These are phyloP conservation scores for Ophiostoma fasciatum DNA, from an alignment of 2,329 filamentous ascomycete genomes.

Conservation along the genomic window DNA sequence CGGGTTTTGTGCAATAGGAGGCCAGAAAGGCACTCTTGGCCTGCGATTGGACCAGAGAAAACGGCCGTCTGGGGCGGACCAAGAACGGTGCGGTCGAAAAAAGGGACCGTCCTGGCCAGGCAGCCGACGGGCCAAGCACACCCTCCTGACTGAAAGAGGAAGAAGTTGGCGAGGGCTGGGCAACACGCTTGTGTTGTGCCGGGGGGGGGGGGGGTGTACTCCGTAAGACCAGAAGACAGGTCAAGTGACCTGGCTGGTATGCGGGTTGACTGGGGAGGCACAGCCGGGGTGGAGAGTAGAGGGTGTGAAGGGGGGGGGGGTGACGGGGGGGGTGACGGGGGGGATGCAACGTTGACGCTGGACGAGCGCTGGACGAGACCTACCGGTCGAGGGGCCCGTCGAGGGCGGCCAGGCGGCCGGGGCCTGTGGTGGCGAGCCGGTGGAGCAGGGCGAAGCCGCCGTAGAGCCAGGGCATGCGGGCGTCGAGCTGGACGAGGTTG, in stretches of 20 bases:
- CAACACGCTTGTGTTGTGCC: not conserved
- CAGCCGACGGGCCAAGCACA: no score
- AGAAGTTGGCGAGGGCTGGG: not conserved
- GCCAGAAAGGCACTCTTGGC: conserved; percentile 20
- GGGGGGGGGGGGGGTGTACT: conserved; percentile 1
- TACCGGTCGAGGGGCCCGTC: conserved; percentile 83
- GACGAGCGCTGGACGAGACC: conserved; percentile 22
- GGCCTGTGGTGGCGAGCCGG: conserved; percentile 57
- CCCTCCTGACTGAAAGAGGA: not conserved
- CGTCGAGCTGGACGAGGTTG: conserved; percentile 56
- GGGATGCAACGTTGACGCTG: conserved; percentile 3
- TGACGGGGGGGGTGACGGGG: not conserved
- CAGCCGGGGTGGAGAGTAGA: not conserved
- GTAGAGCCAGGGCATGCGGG: conserved; percentile 82
- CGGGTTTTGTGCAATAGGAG: conserved; percentile 31
- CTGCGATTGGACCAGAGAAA: conserved; percentile 25
- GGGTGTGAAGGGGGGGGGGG: not conserved
- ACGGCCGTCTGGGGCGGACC: no score
- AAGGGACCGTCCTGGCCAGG: no score
- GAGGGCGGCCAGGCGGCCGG: conserved; percentile 57
- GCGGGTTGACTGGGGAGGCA: conserved; percentile 7
- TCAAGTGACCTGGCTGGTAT: conserved; percentile 8
- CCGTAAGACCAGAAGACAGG: not conserved
- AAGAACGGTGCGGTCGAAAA: not conserved
- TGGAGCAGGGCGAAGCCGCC: conserved; percentile 63